Conservation (phyloP, 768 basidiomycete genomes). For the Serpula lacrymans region DNA sequence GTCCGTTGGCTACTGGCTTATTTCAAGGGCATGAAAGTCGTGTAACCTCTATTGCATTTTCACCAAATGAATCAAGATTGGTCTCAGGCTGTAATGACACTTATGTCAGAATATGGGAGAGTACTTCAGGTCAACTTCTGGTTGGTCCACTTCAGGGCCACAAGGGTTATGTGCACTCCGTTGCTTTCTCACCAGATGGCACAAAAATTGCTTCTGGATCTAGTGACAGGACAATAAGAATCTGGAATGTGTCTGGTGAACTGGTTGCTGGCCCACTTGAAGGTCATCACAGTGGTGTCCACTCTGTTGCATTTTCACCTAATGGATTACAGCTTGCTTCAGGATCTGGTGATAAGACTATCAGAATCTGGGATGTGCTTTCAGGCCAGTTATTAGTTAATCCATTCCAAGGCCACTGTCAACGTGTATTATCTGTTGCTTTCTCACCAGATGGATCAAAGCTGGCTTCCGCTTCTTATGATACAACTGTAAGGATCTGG, state of each 20-base stretch:
- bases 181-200: constrained; percentile 29
- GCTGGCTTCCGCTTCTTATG: constrained; percentile 28
- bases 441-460: constrained; percentile 26
- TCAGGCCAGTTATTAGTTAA: constrained; percentile 12
- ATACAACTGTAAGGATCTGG: constrained; percentile 30
- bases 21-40: constrained; percentile 9
- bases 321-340: constrained; percentile 27
- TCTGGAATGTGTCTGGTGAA: constrained; percentile 25
- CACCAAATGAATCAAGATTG: constrained; percentile 21
- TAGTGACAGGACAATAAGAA: constrained; percentile 19
- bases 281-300: constrained; percentile 18
- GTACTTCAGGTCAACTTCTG: constrained; percentile 18
- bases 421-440: constrained; percentile 23
- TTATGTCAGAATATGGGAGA: constrained; percentile 24
- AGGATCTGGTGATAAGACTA: constrained; percentile 25
- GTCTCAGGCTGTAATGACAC: constrained; percentile 21
- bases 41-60: constrained; percentile 23
- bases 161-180: constrained; percentile 15
- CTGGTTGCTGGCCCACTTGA: constrained; percentile 12
- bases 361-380: constrained; percentile 27
- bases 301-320: constrained; percentile 24
- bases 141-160: constrained; percentile 16
- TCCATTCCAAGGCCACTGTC: constrained; percentile 9
- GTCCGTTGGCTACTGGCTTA: constrained; percentile 18
- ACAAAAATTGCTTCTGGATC: constrained; percentile 21